Percentiles rank a stretch among this genome's conserved stretches.
Conservation (phyloP, 768 basidiomycete species). For the Rhizopogon vulgaris region DNA sequence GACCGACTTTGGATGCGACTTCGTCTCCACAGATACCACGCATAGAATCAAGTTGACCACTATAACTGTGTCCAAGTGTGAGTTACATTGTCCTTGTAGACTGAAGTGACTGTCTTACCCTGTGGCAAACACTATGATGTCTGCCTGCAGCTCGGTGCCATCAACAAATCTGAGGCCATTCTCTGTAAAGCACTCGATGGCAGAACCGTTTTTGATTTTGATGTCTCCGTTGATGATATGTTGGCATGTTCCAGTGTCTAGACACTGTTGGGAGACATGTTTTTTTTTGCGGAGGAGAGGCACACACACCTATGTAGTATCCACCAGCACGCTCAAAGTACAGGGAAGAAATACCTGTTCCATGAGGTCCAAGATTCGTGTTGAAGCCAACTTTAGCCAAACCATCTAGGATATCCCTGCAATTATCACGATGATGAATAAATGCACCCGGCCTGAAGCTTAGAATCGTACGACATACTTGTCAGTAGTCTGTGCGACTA, state of each 20-base stretch:
- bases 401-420: constrained; percentile 31
- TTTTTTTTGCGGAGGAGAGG: not conserved
- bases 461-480: constrained; percentile 13
- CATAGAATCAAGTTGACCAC: constrained; percentile 36
- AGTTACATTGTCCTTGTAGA: too few species aligned
- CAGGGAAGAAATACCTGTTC: constrained; percentile 26
- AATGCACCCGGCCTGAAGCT: not conserved
- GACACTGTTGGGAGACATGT: not conserved
- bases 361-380: constrained; percentile 28
- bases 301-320: constrained; percentile 32
- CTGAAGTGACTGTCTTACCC: constrained; percentile 11
- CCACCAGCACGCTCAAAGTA: constrained; percentile 28
- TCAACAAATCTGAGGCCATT: constrained; percentile 25
- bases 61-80: constrained; percentile 31
- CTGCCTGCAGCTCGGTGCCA: constrained; percentile 25
- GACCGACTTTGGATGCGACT: constrained; percentile 37
- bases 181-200: constrained; percentile 24
- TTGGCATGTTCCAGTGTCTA: constrained; percentile 36
- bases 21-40: constrained; percentile 40
- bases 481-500: constrained; percentile 16
- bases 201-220: constrained; percentile 42
- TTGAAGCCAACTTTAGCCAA: constrained; percentile 33
- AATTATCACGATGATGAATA: not conserved
- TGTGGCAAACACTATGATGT: constrained; percentile 28
- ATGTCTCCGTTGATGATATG: constrained; percentile 42